Base-by-base conservation (phyloP, 2,329 filamentous ascomycete species). In the Aspergillus bombycis region DNA sequence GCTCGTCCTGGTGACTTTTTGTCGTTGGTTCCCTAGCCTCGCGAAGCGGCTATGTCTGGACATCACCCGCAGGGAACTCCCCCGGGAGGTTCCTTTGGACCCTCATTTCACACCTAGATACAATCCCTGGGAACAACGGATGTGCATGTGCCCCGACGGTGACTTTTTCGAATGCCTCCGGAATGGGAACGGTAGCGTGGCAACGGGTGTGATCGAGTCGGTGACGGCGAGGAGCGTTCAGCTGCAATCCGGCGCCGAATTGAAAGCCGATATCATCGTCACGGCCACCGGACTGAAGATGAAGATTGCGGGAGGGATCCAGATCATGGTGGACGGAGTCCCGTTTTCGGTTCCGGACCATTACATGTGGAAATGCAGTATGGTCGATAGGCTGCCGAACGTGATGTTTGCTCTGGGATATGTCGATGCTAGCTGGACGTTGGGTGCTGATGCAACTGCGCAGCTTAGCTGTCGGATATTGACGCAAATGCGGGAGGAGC, bases 81-180 rank as follows among this genome's bases (percentile, higher is more conserved):
- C 89, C 1, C 71, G 76, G 26, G 74, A 76, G 14, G 74, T 86
- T 28, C 81, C 85, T 3, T 74, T 84, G 34, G 83, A 88, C 62
- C 81, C 85, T 2, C 84, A 90, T 74, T 90, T 90, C 73, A 85
- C 83, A 5, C 88, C 88, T 0, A 72, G 71, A 1, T 90, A 91
- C 70, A 81, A 84, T 26, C 88, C 88, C 0, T 88, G 90, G 82
- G 83, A 92, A 61, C 91, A 94, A 74, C 85, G 92, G 1, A 79
- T 94, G 10, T 94, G 91, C 71, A 79, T 91, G 64, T 88, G 79
- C 34, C 83, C 83, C 0, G 80, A 86, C 57, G 83, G 81, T 23
- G 85, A 87, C 71, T 87, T 86, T 72, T 87, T 83, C 75, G 72
- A 79, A 21, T 76, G 77, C 32, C 76, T 87, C 28, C 78, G 78